Evolutionary conservation across 2,329 filamentous ascomycete species (phyloP).

Genomic region (Apiospora rasikravindrae): DNA sequence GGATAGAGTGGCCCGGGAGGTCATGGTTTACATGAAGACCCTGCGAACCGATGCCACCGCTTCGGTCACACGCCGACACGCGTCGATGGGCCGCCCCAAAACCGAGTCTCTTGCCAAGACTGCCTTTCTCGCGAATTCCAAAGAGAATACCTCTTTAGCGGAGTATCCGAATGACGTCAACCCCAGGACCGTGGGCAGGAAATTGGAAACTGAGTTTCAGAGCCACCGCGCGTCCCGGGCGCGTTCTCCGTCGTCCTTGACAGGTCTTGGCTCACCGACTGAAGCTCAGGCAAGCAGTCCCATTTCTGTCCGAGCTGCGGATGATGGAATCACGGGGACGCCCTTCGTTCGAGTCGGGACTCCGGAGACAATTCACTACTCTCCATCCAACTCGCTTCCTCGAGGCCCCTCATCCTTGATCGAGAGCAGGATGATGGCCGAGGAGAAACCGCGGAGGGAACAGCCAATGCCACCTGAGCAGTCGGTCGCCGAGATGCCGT

Average conservation of each 20-base stretch:
- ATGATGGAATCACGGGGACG: slow-evolving; percentile 60
- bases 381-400: slow-evolving; percentile 35
- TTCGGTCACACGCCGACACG: slow-evolving; percentile 27
- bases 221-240: slow-evolving; percentile 26
- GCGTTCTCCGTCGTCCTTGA: slow-evolving; percentile 27
- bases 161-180: slow-evolving; percentile 20
- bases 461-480: slow-evolving; percentile 22
- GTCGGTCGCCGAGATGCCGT: slow-evolving; percentile 23
- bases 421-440: slow-evolving; percentile 26
- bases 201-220: slow-evolving; percentile 15
- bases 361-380: slow-evolving; percentile 36
- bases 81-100: slow-evolving; percentile 26
- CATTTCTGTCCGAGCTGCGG: slow-evolving; percentile 34
- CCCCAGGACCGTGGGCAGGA: slow-evolving; percentile 24
- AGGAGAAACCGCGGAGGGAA: slow-evolving; percentile 31
- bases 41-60: slow-evolving; percentile 32
- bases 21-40: slow-evolving; percentile 45
- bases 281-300: slow-evolving; percentile 15
- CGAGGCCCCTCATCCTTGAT: slow-evolving; percentile 26
- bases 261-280: slow-evolving; percentile 27
- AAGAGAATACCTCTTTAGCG: slow-evolving; percentile 20
- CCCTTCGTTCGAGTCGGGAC: slow-evolving; percentile 57
- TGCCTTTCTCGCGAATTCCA: background rate
- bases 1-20: slow-evolving; percentile 51
- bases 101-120: slow-evolving; percentile 25